Evolutionary conservation across 768 basidiomycete species (phyloP), one percentile per base, ranked within the genome.

Genomic region (Xanthoconium stramineum): DNA sequence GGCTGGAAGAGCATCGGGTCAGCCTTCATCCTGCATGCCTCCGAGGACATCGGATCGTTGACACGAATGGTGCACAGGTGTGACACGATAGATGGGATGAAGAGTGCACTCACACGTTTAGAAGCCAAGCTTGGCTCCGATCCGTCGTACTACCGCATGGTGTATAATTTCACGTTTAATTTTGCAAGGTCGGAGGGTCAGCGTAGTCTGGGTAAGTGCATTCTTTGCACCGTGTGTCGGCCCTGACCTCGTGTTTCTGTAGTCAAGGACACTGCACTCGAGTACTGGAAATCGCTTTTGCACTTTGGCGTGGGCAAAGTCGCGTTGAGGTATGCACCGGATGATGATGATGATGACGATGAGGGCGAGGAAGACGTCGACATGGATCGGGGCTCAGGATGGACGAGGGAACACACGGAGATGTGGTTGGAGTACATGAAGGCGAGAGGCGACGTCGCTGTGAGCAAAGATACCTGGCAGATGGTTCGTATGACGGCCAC

Each of bases 381-480:
- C 51, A 73, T 75, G 53, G 68, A 66, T 43, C 62, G 42, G 8
- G 71, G 70, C 28, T 78, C 73, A 10, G 87, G 87, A 3, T 92
- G 88, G 86, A 76, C 78, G 60, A 73, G 75, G 47, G 78, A 82
- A 58, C 81, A 88, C 65, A 82, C 79, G 15, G 68, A 82, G 28
- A 83, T 81, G 81, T 95, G 93, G 93, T 83, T 87, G 63, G 83
- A 86, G n/a, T 95, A 84, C 68, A 70, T 94, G 68, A 58, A 48
- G 9, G 74, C 80, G 66, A 85, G 81, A 60, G 84, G 83, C 2
- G 76, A 76, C 20, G 88, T 88, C 66, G 91, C 90, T 6, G 80
- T 95, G 33, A 93, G 89, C 74, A 91, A 89, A 73, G 92, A 93
- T 73, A 90, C 89, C 17, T 94, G 91, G 92, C 72, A 78, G 50